Percentiles rank a stretch among this genome's conserved stretches.
These are phyloP conservation scores for Plasmodium inui DNA, from an alignment of 169 alveolate species.

Conservation along the genomic window DNA sequence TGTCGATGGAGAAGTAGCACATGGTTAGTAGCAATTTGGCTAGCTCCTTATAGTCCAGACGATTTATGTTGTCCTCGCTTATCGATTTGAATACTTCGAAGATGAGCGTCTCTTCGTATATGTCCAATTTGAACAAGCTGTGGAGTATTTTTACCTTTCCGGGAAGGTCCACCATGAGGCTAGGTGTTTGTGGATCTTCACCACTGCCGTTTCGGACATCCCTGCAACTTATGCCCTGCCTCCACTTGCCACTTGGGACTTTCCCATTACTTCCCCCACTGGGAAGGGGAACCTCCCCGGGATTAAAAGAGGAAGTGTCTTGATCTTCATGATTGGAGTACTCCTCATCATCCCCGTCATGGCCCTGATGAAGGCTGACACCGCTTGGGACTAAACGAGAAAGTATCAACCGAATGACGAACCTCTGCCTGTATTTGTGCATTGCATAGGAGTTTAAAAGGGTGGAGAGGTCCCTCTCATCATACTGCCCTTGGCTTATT, in stretches of 20 bases:
- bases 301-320: not conserved
- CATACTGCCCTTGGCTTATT: conserved; percentile 1
- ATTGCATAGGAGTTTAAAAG: conserved; percentile 44
- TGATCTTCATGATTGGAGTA: not conserved
- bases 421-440: conserved; percentile 34
- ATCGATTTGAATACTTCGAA: not conserved
- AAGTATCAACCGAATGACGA: not conserved
- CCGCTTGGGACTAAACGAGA: not conserved
- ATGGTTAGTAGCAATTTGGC: conserved; percentile 35
- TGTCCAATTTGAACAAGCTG: conserved; percentile 44
- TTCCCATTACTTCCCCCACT: not conserved
- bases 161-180: not conserved
- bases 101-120: conserved; percentile 28
- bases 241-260: not conserved
- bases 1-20: conserved; percentile 43
- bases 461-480: conserved; percentile 2
- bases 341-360: not conserved
- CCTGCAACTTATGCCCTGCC: not conserved
- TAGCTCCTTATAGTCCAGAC: not conserved
- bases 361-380: not conserved
- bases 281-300: not conserved
- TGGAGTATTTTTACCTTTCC: conserved; percentile 27
- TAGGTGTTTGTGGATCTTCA: not conserved
- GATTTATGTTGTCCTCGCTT: not conserved
- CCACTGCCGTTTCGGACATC: not conserved